Base-by-base conservation (phyloP, 768 basidiomycete genomes). In the Lyophyllum decastes region DNA sequence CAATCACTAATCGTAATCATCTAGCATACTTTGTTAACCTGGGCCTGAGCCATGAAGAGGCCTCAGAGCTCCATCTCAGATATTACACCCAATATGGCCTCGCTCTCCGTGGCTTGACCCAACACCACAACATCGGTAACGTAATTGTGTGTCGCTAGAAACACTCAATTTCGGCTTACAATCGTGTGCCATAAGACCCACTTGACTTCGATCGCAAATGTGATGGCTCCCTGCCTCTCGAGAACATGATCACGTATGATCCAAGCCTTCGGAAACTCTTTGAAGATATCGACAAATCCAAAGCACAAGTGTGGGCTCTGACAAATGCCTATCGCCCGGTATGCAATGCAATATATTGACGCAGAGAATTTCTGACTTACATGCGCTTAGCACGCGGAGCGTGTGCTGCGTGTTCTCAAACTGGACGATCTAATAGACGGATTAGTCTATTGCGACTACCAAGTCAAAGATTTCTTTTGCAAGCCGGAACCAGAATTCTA, bases 11-110 rank as follows among this genome's bases (percentile, higher is more conserved):
- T 33, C 14, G 16, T 17, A 17, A 33, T 12, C 24, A 25, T 54
- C 50, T 57, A 92, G 91, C 81, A 24, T 95, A 94, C 72, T 93
- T 94, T 64, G 78, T 89, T 21, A 70, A 76, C 17, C 74, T 94
- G 21, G 90, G 89, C 21, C 73, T 92, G n/a, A 73, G 73, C 26
- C 82, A 89, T 27, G 82, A 85, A 40, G 85, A 86, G 56, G 92
- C 92, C 0, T 81, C 84, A 2, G 79, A 81, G 19, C 75, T 94
- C 16, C 91, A 92, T 67, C 75, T 76, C 59, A 75, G 77, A 56
- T 94, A 95, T 68, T 94, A 91, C 70, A 85, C 78, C 0, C 80
- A 90, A 61, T 95, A 94, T 56, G 93, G 93, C 5, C 84, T 94
- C 34, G 90, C 93, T 12, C 73, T 94, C 12, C 84, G 92, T 19